These are phyloP conservation scores for Colletotrichum chlorophyti DNA, from an alignment of 2,329 filamentous ascomycete species.

Conservation along the genomic window DNA sequence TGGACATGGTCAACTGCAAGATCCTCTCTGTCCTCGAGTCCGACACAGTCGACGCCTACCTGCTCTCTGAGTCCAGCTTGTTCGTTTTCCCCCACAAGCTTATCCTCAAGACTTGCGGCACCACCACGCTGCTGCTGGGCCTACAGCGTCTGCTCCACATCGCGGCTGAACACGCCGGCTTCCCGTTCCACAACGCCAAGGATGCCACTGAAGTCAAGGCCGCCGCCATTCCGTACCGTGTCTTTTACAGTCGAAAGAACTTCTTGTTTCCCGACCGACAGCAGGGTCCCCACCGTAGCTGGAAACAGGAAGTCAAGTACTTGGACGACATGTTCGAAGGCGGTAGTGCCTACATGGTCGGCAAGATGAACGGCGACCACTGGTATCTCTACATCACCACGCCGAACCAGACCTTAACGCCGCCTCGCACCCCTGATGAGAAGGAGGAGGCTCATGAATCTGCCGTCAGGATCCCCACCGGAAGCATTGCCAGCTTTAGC, in stretches of 20 bases:
- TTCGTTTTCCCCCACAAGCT: constrained; percentile 99
- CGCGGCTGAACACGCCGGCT: constrained; percentile 86
- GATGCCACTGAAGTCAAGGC: constrained; percentile 71
- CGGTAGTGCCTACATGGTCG: constrained; percentile 98
- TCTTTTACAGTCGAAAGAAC: constrained; percentile 99
- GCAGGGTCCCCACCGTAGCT: constrained; percentile 93
- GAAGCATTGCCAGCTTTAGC: constrained; percentile 43
- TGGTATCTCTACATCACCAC: constrained; percentile 99
- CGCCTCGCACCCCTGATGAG: constrained; percentile 76
- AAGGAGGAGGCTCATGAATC: constrained; percentile 32
- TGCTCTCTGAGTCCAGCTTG: constrained; percentile 99
- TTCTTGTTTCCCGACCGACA: constrained; percentile 96
- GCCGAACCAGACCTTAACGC: constrained; percentile 79
- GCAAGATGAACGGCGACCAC: constrained; percentile 99
- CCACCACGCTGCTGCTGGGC: constrained; percentile 89
- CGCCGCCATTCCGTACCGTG: constrained; percentile 87
- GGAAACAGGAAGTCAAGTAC: constrained; percentile 93
- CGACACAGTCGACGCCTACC: constrained; percentile 93
- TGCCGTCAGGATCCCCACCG: constrained; percentile 62
- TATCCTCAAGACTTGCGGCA: constrained; percentile 97
- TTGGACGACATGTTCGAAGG: constrained; percentile 90
- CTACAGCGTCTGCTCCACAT: constrained; percentile 92
- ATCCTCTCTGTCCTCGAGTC: constrained; percentile 93
- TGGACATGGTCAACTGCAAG: constrained; percentile 98
- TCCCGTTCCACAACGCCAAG: constrained; percentile 77